These are phyloP conservation scores for Manihot esculenta DNA, from an alignment of 441 rosid species.

Conservation along the genomic window DNA sequence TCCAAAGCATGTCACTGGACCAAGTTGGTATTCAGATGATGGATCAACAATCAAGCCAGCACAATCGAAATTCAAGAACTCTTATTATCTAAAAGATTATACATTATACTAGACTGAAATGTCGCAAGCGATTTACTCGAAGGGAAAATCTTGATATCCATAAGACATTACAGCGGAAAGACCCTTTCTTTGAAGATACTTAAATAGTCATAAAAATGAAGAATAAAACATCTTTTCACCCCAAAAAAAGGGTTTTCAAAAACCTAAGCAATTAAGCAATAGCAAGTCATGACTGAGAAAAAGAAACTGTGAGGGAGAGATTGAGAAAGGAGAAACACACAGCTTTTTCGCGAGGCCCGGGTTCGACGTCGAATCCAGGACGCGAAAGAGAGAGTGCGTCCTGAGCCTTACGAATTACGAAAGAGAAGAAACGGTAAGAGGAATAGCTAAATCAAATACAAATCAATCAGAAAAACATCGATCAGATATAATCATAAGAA, in stretches of 20 bases:
- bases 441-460: background rate
- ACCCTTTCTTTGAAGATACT: background rate
- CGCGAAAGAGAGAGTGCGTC: constrained; percentile 41
- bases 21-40: background rate
- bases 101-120: background rate
- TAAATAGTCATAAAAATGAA: background rate
- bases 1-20: background rate
- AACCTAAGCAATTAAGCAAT: background rate
- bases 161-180: background rate
- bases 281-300: background rate
- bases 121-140: background rate
- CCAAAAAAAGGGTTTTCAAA: background rate
- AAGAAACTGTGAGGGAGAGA: background rate
- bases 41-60: no score
- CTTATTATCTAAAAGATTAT: background rate
- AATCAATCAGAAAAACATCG: background rate
- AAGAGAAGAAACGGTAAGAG: background rate
- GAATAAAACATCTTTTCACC: background rate
- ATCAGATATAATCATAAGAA: background rate
- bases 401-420: constrained; percentile 25
- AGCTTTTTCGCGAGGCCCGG: constrained; percentile 87
- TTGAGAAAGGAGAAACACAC: constrained; percentile 39
- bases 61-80: background rate
- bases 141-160: background rate
- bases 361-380: constrained; percentile 71